Evolutionary conservation across 441 rosid species (phyloP), one percentile per base, ranked within the genome.

Genomic region (Gossypium davidsonii): DNA sequence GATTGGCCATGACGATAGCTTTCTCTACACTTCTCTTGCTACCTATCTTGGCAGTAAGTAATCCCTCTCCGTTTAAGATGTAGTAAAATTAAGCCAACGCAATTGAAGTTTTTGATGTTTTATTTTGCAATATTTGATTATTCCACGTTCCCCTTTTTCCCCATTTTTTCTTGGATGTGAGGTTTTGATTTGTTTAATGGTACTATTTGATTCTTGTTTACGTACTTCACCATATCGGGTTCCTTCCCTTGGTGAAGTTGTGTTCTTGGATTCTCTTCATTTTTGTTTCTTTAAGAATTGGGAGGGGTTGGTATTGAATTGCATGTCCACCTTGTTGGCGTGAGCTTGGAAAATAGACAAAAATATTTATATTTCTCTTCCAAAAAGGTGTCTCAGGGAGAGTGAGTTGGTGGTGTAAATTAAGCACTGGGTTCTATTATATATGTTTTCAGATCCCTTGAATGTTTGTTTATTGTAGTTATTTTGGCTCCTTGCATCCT

Each of bases 1-100:
- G 94, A 89, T 89, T 76, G 86, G 91, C 73, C 90, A 91, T 70
- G 97, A 89, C 64, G 97, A 91, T 86, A 77, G 87, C 74, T 85
- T 83, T 79, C 88, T 89, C 78, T 86, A 94, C 68, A 91, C 93
- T 80, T 91, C 93, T 17, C 94, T 91, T 62, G 97, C 97, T 60
- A 88, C 89, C 72, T 91, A 91, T 83, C 91, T 89, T 61, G 97
- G 89, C 81, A 89, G 34, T 31, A 4, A 31, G 97, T 91, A 87
- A 82, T 77, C 66, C 70, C 55, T 31, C 5, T 28, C 56, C 39
- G 25, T 46, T 39, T 5, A 55, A 6, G 65, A 1, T 52, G 25
- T 67, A 2, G 21, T 18, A 18, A 17, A 39, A 31, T 31, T 8
- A 70, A 49, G 48, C 44, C 18, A 56, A 1, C 74, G 76, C 77